Evolutionary conservation across 306 rosid genomes (phyloP), one percentile per base, ranked within the genome.

Genomic region (Fragaria ananassa): DNA sequence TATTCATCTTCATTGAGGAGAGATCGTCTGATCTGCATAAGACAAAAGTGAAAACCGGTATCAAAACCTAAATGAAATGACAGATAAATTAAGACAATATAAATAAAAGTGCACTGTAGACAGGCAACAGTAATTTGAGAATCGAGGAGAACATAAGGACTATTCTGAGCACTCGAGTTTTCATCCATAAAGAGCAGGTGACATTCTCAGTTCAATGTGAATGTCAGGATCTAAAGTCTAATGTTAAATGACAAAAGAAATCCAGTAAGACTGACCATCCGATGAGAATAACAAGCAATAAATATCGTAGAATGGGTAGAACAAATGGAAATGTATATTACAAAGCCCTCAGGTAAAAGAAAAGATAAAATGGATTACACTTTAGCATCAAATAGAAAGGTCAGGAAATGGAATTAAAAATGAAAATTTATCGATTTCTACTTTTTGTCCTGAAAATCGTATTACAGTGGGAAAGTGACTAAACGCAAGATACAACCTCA

Each of bases 1-100:
- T 89, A 78, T 76, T 92, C 97, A 81, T 95, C 87, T 87, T 95
- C 99, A 78, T 92, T 88, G 42, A 90, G 89, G 74, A 90, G 51
- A 18, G 93, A 84, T 81, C 93, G 88, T 87, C 99, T 86, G 45
- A 95, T 95, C 99, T 95, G 92, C 78, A 75, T 39, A 72, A 68
- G 44, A 37, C 46, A 74, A 70, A 81, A 70, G 34, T 35, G 75
- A 63, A 57, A 66, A 49, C 41, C 25, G 25, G 25, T 76, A 62
- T 74, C 54, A 83, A 49, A 21, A 51, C 71, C 42, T 72, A 79
- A 73, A 81, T 68, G 63, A 23, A 25, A 80, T 58, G 34, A 44
- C 6, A 44, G 14, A 41, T 23, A 17, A 63, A 62, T 57, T 13
- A 45, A 42, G 18, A 74, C 69, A 35, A 17, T 9, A 57, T 57